Conservation (phyloP, 2,329 filamentous ascomycete genomes). For the Hymenoscyphus repandus region DNA sequence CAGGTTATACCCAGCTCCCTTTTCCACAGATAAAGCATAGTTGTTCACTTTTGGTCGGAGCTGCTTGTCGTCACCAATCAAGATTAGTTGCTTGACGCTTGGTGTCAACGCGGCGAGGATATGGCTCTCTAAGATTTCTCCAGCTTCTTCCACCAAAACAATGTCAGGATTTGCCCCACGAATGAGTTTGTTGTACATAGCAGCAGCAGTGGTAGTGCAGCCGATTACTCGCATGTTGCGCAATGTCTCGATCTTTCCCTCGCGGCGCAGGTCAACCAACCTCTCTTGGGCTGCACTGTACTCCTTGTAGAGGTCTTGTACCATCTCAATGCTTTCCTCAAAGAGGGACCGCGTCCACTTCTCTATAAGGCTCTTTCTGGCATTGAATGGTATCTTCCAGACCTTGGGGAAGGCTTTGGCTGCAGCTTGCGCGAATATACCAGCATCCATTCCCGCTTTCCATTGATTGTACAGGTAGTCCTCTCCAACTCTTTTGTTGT, state of each 20-base stretch:
- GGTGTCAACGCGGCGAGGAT: constrained; percentile 54
- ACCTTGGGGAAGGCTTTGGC: neutral
- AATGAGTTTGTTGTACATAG: constrained; percentile 53
- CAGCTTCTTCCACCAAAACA: constrained; percentile 63
- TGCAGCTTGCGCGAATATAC: neutral
- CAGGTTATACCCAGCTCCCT: constrained; percentile 60
- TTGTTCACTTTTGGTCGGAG: constrained; percentile 59
- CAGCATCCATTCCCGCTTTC: constrained; percentile 31
- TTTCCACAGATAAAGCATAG: constrained; percentile 56
- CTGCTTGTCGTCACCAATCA: constrained; percentile 72
- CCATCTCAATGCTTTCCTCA: constrained; percentile 42
- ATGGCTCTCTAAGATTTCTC: constrained; percentile 67
- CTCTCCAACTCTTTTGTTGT: constrained; percentile 38
- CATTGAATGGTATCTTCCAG: constrained; percentile 45
- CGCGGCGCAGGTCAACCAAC: constrained; percentile 40
- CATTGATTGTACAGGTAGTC: constrained; percentile 52
- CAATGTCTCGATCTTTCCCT: constrained; percentile 41
- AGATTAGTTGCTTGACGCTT: constrained; percentile 55
- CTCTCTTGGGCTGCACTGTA: constrained; percentile 39
- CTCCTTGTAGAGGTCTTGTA: constrained; percentile 35
- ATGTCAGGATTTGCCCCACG: constrained; percentile 50
- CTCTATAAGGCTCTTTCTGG: constrained; percentile 33
- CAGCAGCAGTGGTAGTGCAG: constrained; percentile 67
- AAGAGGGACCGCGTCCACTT: constrained; percentile 43
- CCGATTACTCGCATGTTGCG: constrained; percentile 56